Percentiles rank a stretch among this genome's conserved stretches.
phyloP scores from a whole-genome alignment of 163 green algal species.

The Trebouxia gelatinosa region DNA sequence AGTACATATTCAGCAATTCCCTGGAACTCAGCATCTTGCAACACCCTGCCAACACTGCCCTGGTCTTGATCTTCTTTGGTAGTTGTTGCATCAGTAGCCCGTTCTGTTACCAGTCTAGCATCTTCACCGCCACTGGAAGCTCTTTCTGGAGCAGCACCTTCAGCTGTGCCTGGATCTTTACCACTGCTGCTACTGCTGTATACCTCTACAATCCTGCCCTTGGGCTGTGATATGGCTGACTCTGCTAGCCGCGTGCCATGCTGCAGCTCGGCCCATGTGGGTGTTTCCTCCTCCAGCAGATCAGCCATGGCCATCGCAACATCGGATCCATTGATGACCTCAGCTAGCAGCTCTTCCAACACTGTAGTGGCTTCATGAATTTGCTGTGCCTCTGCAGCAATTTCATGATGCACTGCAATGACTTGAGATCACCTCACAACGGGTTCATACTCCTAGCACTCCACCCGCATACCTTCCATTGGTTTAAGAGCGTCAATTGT shows the following conservation, averaged over 20 bases:
- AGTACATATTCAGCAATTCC: slow-evolving; percentile 68
- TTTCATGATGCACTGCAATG: too few relatives aligned
- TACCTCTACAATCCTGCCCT: background rate
- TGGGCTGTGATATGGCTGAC: background rate
- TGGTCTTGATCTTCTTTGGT: background rate
- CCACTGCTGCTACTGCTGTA: background rate
- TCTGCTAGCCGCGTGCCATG: slow-evolving; percentile 18
- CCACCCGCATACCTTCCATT: too few relatives aligned
- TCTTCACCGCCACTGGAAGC: background rate
- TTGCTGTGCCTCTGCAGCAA: background rate
- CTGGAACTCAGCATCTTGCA: slow-evolving; percentile 42
- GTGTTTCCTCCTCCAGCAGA: slow-evolving; percentile 37
- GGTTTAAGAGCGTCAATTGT: too few relatives aligned
- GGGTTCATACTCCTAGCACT: too few relatives aligned
- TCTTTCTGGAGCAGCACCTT: background rate
- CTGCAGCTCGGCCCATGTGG: slow-evolving; percentile 41
- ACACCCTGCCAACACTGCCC: background rate
- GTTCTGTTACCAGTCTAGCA: background rate
- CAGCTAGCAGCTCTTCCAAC: slow-evolving; percentile 7
- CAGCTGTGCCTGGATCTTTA: background rate
- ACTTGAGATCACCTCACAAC: too few relatives aligned
- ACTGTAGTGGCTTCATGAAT: background rate
- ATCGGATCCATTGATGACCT: slow-evolving; percentile 4
- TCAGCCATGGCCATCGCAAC: slow-evolving; percentile 28
- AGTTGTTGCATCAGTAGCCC: too few relatives aligned